phyloP scores from a whole-genome alignment of 169 alveolate species.

The Cryptosporidium canis region DNA sequence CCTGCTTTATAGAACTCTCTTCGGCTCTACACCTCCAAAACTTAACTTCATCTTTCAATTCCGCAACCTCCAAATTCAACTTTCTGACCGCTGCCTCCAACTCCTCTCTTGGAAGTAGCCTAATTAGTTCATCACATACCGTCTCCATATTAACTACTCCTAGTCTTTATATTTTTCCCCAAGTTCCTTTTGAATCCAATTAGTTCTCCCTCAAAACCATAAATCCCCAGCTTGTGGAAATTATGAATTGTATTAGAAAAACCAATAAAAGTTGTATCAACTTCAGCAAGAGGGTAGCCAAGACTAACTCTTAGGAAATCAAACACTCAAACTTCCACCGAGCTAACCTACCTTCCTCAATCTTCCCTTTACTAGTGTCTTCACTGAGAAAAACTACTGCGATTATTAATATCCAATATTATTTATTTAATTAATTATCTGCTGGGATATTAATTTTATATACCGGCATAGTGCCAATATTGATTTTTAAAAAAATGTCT shows the following conservation, averaged over 20 bases:
- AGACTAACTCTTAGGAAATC: no score
- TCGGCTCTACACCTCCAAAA: conserved; percentile 64
- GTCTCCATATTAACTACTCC: background rate
- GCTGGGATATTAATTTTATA: background rate
- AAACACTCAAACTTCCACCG: no score
- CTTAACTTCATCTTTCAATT: conserved; percentile 13
- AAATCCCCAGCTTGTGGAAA: background rate
- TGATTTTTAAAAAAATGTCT: background rate
- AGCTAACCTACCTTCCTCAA: no score
- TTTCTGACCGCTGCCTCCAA: conserved; percentile 9
- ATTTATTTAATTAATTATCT: background rate
- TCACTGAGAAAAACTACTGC: no score
- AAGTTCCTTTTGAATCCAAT: background rate
- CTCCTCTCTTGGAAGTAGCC: conserved; percentile 46
- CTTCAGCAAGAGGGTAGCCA: no score
- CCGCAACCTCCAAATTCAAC: background rate
- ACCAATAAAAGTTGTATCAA: background rate
- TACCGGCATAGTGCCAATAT: background rate
- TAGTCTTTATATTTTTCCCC: background rate
- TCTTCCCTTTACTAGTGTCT: no score
- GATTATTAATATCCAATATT: no score
- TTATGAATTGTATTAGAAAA: background rate
- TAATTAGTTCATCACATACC: conserved; percentile 26
- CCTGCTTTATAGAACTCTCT: conserved; percentile 6
- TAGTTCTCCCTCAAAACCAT: background rate